Evolutionary conservation across 441 rosid genomes (phyloP).

Genomic region (Gossypium gossypioides): DNA sequence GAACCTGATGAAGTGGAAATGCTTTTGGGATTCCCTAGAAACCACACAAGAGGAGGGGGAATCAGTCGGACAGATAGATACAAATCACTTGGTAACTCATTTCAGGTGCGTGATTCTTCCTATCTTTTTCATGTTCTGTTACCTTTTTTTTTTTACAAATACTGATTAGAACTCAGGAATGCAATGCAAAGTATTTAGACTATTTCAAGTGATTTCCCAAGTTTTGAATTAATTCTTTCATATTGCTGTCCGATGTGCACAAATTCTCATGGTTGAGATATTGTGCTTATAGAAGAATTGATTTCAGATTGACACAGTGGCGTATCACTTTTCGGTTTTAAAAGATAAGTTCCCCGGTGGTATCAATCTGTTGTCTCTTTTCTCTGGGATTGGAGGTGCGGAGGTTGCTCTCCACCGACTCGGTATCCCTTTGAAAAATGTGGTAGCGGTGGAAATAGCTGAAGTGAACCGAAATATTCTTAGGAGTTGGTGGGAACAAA

Average conservation of each 20-base stretch:
- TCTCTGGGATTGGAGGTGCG: conserved; percentile 94
- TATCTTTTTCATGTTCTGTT: background rate
- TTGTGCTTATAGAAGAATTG: background rate
- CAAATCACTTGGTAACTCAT: conserved; percentile 84
- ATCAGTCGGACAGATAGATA: conserved; percentile 64
- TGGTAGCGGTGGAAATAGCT: conserved; percentile 67
- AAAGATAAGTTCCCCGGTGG: conserved; percentile 60
- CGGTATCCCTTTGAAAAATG: conserved; percentile 49
- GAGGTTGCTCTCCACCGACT: conserved; percentile 83
- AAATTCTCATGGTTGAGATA: background rate
- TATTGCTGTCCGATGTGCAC: background rate
- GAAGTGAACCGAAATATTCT: conserved; percentile 49
- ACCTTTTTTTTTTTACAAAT: background rate
- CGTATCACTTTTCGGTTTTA: conserved; percentile 70
- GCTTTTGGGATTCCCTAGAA: conserved; percentile 78
- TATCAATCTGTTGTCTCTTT: conserved; percentile 66
- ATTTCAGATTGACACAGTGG: conserved; percentile 79
- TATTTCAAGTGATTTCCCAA: background rate
- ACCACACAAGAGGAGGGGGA: conserved; percentile 90
- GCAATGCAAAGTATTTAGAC: background rate
- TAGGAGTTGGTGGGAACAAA: conserved; percentile 79
- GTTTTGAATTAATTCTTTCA: background rate
- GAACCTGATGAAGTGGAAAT: conserved; percentile 84
- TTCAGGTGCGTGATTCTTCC: conserved; percentile 42
- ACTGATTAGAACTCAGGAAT: background rate